Evolutionary conservation across 768 basidiomycete species (phyloP).

Genomic region (Amanita thiersii): DNA sequence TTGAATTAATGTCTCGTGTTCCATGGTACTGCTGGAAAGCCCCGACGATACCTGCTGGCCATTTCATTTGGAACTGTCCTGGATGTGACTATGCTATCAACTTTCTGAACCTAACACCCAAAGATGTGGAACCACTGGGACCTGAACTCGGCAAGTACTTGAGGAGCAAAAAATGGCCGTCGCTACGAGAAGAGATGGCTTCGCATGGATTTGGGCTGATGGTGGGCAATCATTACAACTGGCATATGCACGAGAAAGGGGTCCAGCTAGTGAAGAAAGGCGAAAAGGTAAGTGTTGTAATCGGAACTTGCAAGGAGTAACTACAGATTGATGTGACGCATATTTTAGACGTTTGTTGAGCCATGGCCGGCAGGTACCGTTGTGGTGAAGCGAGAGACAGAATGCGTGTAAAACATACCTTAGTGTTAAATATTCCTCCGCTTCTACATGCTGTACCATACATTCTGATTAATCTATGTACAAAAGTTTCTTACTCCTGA

Average conservation of each 20-base stretch:
- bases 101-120: slow-evolving; percentile 30
- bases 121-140: slow-evolving; percentile 20
- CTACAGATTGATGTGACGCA: too few species aligned
- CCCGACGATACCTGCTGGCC: slow-evolving; percentile 32
- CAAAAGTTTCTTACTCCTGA: too few species aligned
- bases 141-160: slow-evolving; percentile 16
- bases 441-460: too few species aligned
- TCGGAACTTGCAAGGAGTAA: too few species aligned
- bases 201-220: slow-evolving; percentile 15
- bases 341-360: too few species aligned
- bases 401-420: too few species aligned
- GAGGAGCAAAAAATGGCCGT: slow-evolving; percentile 25
- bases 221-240: slow-evolving; percentile 22
- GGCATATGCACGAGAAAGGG: slow-evolving; percentile 3
- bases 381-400: too few species aligned
- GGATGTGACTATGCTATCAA: slow-evolving; percentile 40
- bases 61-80: slow-evolving; percentile 48
- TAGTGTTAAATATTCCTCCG: too few species aligned
- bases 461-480: too few species aligned
- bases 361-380: too few species aligned
- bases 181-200: slow-evolving; percentile 22
- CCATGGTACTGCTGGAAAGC: slow-evolving; percentile 26
- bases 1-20: slow-evolving; percentile 18
- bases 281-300: slow-evolving; percentile 1
- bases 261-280: neutral